phyloP scores from a whole-genome alignment of 306 rosid genomes.

The Spatholobus suberectus region DNA sequence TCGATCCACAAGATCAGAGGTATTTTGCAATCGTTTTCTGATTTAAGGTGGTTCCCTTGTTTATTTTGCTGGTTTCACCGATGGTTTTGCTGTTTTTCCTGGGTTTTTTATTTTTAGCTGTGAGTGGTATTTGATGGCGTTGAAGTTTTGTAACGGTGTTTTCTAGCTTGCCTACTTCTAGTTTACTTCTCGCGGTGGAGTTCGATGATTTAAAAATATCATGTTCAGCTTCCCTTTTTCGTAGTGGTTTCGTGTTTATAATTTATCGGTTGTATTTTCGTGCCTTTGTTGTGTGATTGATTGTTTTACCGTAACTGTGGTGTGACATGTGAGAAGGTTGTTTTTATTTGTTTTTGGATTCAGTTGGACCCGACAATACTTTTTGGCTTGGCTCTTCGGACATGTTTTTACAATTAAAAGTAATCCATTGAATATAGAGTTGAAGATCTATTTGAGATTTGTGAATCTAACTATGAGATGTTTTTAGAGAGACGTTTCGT shows the following conservation, averaged over 20 bases:
- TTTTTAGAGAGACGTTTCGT: background rate
- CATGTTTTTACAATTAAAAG: background rate
- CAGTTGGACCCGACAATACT: conserved; percentile 9
- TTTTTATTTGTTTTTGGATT: conserved; percentile 2
- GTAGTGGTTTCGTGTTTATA: conserved; percentile 16
- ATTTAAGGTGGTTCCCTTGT: background rate
- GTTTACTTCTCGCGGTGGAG: conserved; percentile 8
- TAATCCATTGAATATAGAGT: background rate
- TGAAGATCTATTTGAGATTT: conserved; percentile 25
- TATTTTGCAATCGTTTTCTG: conserved; percentile 40
- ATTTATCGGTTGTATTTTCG: background rate
- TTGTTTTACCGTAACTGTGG: conserved; percentile 16
- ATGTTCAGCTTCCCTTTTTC: background rate
- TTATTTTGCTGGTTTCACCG: background rate
- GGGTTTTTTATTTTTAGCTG: background rate
- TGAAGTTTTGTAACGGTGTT: conserved; percentile 9
- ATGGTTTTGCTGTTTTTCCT: background rate
- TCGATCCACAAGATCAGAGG: conserved; percentile 76
- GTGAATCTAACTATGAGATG: background rate
- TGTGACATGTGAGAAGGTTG: background rate
- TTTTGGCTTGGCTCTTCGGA: conserved; percentile 25
- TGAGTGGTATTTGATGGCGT: background rate
- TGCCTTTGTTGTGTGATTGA: conserved; percentile 20
- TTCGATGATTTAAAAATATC: background rate
- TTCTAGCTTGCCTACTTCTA: conserved; percentile 1